A percentile compares a stretch with the other conserved stretches of the same genome.
phyloP scores from a whole-genome alignment of 2,329 filamentous ascomycete genomes.

The Monilinia aucupariae region DNA sequence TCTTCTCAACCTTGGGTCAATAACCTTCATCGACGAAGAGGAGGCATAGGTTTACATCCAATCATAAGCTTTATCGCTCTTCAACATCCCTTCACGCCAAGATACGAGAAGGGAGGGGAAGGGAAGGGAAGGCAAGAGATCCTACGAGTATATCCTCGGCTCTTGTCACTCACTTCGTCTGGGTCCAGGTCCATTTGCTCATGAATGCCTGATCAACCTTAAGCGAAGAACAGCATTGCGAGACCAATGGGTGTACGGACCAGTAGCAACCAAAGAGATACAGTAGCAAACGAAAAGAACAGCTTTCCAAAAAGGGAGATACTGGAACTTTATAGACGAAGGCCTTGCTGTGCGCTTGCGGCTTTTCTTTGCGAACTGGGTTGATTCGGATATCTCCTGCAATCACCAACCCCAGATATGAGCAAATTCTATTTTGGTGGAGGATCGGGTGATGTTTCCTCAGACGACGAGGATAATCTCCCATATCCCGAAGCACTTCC shows the following conservation, averaged over 20 bases:
- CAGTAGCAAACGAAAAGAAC: constrained; percentile 1
- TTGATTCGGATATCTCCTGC: not conserved
- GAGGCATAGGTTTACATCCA: not conserved
- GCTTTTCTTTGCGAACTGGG: not conserved
- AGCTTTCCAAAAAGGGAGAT: not conserved
- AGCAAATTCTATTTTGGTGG: constrained; percentile 44
- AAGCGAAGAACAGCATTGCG: not conserved
- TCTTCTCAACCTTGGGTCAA: not conserved
- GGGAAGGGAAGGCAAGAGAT: too few relatives aligned
- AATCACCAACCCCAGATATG: constrained; percentile 34
- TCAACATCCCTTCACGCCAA: constrained; percentile 1
- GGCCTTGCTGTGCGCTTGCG: not conserved
- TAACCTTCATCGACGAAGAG: too few relatives aligned
- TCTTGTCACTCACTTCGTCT: not conserved
- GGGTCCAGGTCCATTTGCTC: constrained; percentile 6
- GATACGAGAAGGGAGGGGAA: not conserved
- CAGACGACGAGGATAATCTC: constrained; percentile 60
- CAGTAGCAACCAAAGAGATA: not conserved
- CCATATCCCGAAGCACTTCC: constrained; percentile 85
- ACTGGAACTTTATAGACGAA: not conserved
- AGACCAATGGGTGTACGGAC: not conserved
- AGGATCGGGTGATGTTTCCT: constrained; percentile 30
- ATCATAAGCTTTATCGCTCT: not conserved
- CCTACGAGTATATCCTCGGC: not conserved
- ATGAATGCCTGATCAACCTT: constrained; percentile 7